Percentiles rank a stretch among this genome's conserved stretches.
These are phyloP conservation scores for Prunus salicina DNA, from an alignment of 306 rosid species.

Conservation along the genomic window DNA sequence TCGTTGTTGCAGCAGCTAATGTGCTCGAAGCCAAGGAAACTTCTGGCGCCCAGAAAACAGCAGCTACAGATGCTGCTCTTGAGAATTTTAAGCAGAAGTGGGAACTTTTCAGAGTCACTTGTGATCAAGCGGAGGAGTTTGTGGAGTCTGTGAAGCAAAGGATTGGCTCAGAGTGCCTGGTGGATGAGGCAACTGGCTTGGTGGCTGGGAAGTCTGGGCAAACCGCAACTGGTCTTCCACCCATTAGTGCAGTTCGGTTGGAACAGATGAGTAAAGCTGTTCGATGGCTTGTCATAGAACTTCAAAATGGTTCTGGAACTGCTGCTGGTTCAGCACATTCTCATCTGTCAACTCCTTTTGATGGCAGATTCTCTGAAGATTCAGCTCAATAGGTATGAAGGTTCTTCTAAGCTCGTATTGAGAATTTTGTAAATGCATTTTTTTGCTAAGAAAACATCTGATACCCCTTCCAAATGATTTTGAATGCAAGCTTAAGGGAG, in stretches of 20 bases:
- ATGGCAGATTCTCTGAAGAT: constrained; percentile 73
- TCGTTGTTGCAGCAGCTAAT: constrained; percentile 61
- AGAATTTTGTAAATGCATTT: neutral
- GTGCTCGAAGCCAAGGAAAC: constrained; percentile 61
- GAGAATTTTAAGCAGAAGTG: constrained; percentile 76
- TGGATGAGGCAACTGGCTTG: constrained; percentile 81
- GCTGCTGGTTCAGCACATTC: constrained; percentile 48
- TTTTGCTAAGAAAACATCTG: neutral
- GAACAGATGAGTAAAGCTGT: constrained; percentile 90
- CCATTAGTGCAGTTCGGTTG: constrained; percentile 67
- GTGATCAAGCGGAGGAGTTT: constrained; percentile 83
- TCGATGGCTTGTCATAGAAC: constrained; percentile 70
- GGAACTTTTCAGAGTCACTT: constrained; percentile 73
- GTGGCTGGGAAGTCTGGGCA: constrained; percentile 52
- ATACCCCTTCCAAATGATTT: neutral
- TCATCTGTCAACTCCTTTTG: constrained; percentile 67
- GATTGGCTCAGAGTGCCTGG: constrained; percentile 76
- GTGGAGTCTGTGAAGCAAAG: constrained; percentile 82
- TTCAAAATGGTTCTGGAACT: constrained; percentile 69
- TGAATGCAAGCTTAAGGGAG: neutral
- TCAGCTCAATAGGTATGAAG: constrained; percentile 52
- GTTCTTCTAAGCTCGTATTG: neutral
- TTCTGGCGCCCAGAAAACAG: constrained; percentile 47
- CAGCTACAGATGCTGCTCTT: constrained; percentile 57
- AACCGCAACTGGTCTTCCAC: constrained; percentile 52